Conservation (phyloP, 306 rosid genomes). For the Quercus variabilis region DNA sequence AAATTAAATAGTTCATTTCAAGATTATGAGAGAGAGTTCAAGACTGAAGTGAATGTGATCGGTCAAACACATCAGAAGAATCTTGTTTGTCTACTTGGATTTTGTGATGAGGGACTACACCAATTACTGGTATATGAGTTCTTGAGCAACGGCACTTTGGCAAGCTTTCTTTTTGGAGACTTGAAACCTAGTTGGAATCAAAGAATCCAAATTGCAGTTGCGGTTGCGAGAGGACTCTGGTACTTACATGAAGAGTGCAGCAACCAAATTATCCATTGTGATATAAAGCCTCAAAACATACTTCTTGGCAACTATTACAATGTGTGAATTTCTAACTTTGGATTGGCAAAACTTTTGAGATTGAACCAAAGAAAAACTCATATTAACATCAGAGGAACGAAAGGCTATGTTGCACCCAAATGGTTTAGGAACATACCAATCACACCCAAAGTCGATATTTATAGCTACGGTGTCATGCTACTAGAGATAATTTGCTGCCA, state of each 20-base stretch:
- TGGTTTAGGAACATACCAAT: conserved; percentile 20
- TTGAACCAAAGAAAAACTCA: neutral
- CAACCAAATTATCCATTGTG: conserved; percentile 22
- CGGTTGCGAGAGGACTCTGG: conserved; percentile 18
- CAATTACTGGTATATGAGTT: conserved; percentile 10
- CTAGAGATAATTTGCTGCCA: conserved; percentile 22
- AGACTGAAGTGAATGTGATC: neutral
- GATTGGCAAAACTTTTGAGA: conserved; percentile 26
- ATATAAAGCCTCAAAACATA: conserved; percentile 31
- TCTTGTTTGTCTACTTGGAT: conserved; percentile 11
- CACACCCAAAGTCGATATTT: conserved; percentile 19
- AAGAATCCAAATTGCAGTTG: conserved; percentile 19
- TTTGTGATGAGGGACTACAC: neutral
- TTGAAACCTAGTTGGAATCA: neutral
- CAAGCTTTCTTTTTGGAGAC: conserved; percentile 18
- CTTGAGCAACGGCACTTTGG: conserved; percentile 16
- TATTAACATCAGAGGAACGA: conserved; percentile 12
- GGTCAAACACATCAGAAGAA: neutral
- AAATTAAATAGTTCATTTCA: conserved; percentile 30
- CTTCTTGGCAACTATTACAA: conserved; percentile 17
- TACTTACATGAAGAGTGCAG: conserved; percentile 27
- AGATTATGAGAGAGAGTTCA: conserved; percentile 38
- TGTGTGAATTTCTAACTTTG: conserved; percentile 19
- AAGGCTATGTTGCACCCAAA: conserved; percentile 26
- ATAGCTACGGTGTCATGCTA: conserved; percentile 26